Percentiles rank a stretch among this genome's conserved stretches.
These are phyloP conservation scores for Coniophora puteana DNA, from an alignment of 1,284 basidiomycete genomes.

Conservation along the genomic window DNA sequence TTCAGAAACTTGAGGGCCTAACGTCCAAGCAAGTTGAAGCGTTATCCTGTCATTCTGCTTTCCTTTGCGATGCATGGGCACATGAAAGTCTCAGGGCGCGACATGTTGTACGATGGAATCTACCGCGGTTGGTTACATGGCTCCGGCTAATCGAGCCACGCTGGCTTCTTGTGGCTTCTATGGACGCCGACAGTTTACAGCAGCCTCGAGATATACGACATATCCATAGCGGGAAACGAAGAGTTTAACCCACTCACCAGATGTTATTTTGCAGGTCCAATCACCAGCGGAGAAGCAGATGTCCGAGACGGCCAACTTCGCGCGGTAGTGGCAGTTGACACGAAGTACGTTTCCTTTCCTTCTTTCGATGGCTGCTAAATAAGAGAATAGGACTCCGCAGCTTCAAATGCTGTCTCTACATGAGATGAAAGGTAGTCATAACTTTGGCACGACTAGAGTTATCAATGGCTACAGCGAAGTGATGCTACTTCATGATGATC, in stretches of 20 bases:
- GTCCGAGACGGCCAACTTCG: not conserved
- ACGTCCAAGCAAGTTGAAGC: too few relatives aligned
- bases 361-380: not conserved
- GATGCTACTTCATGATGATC: not conserved
- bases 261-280: not conserved
- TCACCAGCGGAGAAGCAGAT: not conserved
- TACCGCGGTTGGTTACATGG: not conserved
- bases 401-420: too few relatives aligned
- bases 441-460: not conserved
- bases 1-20: too few relatives aligned
- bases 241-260: not conserved
- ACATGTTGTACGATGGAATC: too few relatives aligned
- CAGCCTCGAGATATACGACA: not conserved
- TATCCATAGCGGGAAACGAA: too few relatives aligned
- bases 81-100: too few relatives aligned
- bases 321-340: not conserved
- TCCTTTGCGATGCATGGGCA: too few relatives aligned
- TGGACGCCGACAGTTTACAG: not conserved
- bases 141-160: not conserved
- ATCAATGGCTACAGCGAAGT: not conserved
- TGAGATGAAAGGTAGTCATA: not conserved
- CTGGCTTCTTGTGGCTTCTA: not conserved
- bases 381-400: not conserved
- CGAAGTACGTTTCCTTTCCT: not conserved
- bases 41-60: too few relatives aligned